Evolutionary conservation across 805 yeast species (phyloP).

Genomic region (Zygosaccharomyces bisporus): DNA sequence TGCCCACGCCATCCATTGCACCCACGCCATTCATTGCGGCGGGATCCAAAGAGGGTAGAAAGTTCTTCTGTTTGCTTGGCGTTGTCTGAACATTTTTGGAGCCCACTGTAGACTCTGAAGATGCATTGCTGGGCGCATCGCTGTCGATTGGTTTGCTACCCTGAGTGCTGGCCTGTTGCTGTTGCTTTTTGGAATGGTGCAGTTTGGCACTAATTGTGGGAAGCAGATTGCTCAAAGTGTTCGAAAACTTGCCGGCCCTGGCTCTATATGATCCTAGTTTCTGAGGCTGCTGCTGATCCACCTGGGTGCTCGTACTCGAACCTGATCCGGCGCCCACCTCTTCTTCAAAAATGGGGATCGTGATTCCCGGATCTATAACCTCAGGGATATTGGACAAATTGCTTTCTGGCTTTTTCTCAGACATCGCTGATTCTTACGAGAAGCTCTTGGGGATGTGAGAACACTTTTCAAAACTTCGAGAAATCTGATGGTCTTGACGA

Average conservation of each 20-base stretch:
- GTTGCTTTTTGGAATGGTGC: slow-evolving; percentile 27
- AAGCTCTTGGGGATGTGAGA: not conserved
- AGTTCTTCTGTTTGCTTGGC: slow-evolving; percentile 16
- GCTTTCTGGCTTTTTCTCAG: slow-evolving; percentile 13
- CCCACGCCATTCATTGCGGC: slow-evolving; percentile 19
- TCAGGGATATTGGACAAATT: slow-evolving; percentile 28
- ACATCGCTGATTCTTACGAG: slow-evolving; percentile 7
- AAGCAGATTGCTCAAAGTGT: slow-evolving; percentile 33
- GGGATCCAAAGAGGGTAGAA: slow-evolving; percentile 21
- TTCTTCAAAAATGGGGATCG: slow-evolving; percentile 35
- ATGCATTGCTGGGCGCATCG: slow-evolving; percentile 13
- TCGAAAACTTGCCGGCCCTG: slow-evolving; percentile 35
- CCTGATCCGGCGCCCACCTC: slow-evolving; percentile 15
- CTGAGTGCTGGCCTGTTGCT: not conserved
- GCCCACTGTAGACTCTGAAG: slow-evolving; percentile 20
- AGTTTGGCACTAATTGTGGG: slow-evolving; percentile 38
- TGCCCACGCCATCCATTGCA: slow-evolving; percentile 19
- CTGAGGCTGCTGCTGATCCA: slow-evolving; percentile 28
- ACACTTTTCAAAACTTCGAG: not conserved
- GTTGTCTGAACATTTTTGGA: slow-evolving; percentile 12
- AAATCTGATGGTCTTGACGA: not conserved
- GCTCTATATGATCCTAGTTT: slow-evolving; percentile 36
- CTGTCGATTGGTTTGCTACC: slow-evolving; percentile 5
- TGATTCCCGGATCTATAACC: slow-evolving; percentile 34
- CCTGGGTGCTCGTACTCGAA: slow-evolving; percentile 6